phyloP scores from a whole-genome alignment of 2,329 filamentous ascomycete genomes.

The Hymenoscyphus linearis region DNA sequence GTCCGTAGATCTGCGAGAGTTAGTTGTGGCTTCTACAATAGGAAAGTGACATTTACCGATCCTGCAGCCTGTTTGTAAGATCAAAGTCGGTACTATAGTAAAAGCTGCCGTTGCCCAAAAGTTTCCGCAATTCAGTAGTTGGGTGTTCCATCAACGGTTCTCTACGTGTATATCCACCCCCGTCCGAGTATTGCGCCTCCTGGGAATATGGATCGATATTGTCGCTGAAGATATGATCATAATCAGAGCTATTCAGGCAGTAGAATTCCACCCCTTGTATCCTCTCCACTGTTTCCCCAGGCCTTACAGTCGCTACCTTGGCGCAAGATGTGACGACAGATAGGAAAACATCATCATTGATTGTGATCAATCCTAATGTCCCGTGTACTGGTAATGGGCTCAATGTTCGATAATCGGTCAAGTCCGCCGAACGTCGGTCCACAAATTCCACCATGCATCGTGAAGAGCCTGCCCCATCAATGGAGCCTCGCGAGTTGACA shows the following conservation, averaged over 20 bases:
- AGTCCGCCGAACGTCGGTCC: constrained; percentile 55
- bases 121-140: constrained; percentile 83
- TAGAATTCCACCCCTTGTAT: constrained; percentile 88
- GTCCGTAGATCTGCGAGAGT: constrained; percentile 59
- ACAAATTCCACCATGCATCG: constrained; percentile 85
- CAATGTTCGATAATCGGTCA: constrained; percentile 72
- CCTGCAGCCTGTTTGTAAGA: constrained; percentile 85
- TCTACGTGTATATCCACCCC: constrained; percentile 52
- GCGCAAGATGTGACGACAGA: constrained; percentile 77
- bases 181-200: constrained; percentile 35
- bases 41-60: constrained; percentile 51
- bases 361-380: constrained; percentile 80
- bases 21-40: constrained; percentile 5
- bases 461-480: constrained; percentile 22
- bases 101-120: constrained; percentile 88
- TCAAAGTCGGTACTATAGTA: constrained; percentile 99
- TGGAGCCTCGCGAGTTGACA: constrained; percentile 37
- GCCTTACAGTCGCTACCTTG: constrained; percentile 76
- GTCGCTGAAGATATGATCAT: constrained; percentile 69
- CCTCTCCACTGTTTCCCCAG: constrained; percentile 82
- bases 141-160: constrained; percentile 78
- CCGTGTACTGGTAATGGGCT: constrained; percentile 72
- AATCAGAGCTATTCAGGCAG: constrained; percentile 80
- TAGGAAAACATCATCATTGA: constrained; percentile 81
- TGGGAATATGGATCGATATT: constrained; percentile 28